phyloP scores from a whole-genome alignment of 2,329 filamentous ascomycete species.

The Alternaria longipes region DNA sequence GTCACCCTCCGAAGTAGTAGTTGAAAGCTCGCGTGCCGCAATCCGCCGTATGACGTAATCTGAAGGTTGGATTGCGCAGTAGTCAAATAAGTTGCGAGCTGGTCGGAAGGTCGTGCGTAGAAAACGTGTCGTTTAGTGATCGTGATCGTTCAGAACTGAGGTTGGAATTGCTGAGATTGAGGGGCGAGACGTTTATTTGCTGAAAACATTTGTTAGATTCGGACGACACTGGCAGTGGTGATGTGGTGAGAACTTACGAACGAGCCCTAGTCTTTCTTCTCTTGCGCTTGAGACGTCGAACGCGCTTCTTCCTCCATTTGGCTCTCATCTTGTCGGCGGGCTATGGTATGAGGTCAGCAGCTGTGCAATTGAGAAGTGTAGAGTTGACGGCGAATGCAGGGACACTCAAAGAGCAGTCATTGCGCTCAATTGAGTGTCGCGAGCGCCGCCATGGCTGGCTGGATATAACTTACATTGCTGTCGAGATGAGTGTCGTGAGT shows the following conservation, averaged over 20 bases:
- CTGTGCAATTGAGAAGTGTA: slow-evolving; percentile 25
- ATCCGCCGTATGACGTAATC: slow-evolving; percentile 38
- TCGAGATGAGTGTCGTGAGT: slow-evolving; percentile 56
- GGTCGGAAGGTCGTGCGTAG: slow-evolving; percentile 33
- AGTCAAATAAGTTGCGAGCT: slow-evolving; percentile 33
- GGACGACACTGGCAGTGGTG: background rate
- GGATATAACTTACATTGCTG: slow-evolving; percentile 51
- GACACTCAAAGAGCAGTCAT: slow-evolving; percentile 13
- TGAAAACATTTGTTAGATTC: slow-evolving; percentile 33
- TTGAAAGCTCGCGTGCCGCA: slow-evolving; percentile 40
- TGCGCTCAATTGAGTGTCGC: slow-evolving; percentile 38
- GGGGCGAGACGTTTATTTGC: slow-evolving; percentile 62
- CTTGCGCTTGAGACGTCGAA: slow-evolving; percentile 99
- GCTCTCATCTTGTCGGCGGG: slow-evolving; percentile 76
- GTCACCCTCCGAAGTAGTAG: slow-evolving; percentile 30
- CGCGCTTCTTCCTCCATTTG: slow-evolving; percentile 99
- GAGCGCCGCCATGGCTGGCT: slow-evolving; percentile 8
- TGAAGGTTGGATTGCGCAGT: slow-evolving; percentile 19
- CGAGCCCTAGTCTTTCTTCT: slow-evolving; percentile 99
- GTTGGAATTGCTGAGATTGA: slow-evolving; percentile 49
- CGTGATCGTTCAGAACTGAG: slow-evolving; percentile 44
- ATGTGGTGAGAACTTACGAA: slow-evolving; percentile 72
- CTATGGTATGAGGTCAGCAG: slow-evolving; percentile 43
- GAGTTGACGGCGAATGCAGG: slow-evolving; percentile 15
- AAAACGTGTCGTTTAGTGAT: slow-evolving; percentile 40